Base-by-base conservation (phyloP, 768 basidiomycete genomes). In the Multifurca ochricompacta region DNA sequence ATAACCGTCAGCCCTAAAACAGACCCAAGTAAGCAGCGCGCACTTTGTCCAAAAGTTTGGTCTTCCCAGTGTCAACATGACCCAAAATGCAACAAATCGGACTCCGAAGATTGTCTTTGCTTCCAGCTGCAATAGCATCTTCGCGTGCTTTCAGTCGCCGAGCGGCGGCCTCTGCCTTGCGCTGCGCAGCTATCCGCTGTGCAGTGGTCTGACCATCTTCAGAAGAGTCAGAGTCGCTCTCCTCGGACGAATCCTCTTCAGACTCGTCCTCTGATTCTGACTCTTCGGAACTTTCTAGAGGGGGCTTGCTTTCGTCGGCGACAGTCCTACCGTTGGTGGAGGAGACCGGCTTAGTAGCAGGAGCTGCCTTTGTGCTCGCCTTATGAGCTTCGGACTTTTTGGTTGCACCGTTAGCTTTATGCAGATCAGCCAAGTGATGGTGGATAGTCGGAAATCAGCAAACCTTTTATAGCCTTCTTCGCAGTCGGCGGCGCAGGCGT, bases 11-110 rank as follows among this genome's bases (percentile, higher is more conserved):
- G 44, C 18, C 3, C 5, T n/a, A 39, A 13, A 7, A 6, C 4
- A 11, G n/a, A 30, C 21, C 30, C 6, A 7, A 6, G 4, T 7
- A 23, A 45, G 51, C 16, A 31, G 42, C 32, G 63, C 76, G 50
- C 50, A 90, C 92, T 79, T 97, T 98, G 69, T 99, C 96, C 63
- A 99, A 71, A 35, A 99, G 74, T 70, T 96, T 97, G 13, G 96
- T 99, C 73, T 99, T 99, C 56, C 96, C 96, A 4, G 94, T 97
- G 76, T 99, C 96, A 78, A 99, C 96, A 68, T 99, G 96, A 56
- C 96, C 96, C 58, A 99, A 70, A 64, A 99, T 99, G 80, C 95
- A 97, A 67, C 95, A 98, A 67, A 99, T 99, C 13, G 96, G 96
- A 67, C 87, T 91, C 39, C 96, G 87, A 43, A 99, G 72, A 67